Percentiles rank a stretch among this genome's conserved stretches.
These are phyloP conservation scores for Lepidium africanum DNA, from an alignment of 345 rosid species.

Conservation along the genomic window DNA sequence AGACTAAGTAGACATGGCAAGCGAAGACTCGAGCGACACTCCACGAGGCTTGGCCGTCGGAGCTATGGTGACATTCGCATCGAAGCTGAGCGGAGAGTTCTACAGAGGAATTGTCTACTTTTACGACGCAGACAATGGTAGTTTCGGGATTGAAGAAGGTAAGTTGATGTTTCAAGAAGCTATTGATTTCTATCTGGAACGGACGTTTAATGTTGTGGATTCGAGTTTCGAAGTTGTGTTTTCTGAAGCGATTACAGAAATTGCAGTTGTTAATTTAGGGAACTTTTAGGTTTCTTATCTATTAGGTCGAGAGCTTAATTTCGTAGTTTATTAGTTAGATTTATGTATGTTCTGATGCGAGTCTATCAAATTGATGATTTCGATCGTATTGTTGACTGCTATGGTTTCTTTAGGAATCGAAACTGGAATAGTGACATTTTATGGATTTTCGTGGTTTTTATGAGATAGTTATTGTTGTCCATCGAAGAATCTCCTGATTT, in stretches of 20 bases:
- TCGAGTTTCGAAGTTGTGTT: background rate
- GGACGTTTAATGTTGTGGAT: too few species aligned
- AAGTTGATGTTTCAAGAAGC: background rate
- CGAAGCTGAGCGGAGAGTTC: background rate
- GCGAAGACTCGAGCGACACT: background rate
- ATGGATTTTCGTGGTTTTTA: background rate
- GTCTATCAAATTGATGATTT: background rate
- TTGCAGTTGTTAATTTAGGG: background rate
- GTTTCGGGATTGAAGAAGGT: background rate
- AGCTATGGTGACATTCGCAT: background rate
- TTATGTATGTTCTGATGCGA: too few species aligned
- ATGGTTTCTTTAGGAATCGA: too few species aligned
- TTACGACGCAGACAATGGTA: background rate
- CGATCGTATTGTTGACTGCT: too few species aligned
- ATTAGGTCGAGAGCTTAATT: background rate
- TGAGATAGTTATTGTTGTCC: background rate
- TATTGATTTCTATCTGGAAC: background rate
- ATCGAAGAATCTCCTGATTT: background rate
- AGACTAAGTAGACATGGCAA: background rate
- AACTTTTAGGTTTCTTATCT: background rate
- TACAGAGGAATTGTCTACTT: background rate
- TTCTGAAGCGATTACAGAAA: background rate
- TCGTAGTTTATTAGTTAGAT: background rate
- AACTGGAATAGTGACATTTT: background rate
- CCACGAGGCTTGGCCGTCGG: background rate